Evolutionary conservation across 257 asterid genomes (phyloP), one percentile per base, ranked within the genome.

Genomic region (Scutellaria galericulata): DNA sequence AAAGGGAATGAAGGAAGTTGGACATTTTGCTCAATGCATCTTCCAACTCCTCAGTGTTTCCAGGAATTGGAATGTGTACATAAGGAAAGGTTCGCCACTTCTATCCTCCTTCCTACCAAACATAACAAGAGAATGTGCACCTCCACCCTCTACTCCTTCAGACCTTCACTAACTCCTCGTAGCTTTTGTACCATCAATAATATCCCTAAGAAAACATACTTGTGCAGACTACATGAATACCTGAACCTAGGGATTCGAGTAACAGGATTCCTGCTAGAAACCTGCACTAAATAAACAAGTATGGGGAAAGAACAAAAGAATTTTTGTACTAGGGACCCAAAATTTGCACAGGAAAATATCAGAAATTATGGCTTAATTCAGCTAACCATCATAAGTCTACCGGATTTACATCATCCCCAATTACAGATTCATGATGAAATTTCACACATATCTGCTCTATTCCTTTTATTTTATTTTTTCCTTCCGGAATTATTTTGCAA

Each of bases 221-320:
- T 44, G 48, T 10, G 48, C 48, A 8, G 11, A 44, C 9, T 44
- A 10, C 48, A 42, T 7, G 48, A 44, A 44, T 2, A 44, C 11
- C 50, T 31, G 58, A 46, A 54, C 68, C 48, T 15, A 50, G 11
- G 48, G 20, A 7, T 64, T 27, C 35, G 39, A 15, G 44, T n/a
- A 46, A 47, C 37, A 47, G 9, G 18, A 24, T 7, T 50, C 66
- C 39, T 40, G 58, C 59, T 31, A 54, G 69, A 50, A 37, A 44
- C 48, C 52, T 61, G 54, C 46, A 64, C 48, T 31, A 31, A 57
- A 31, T 55, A 3, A 37, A 7, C 27, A 45, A 42, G 18, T 68
- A 44, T 47, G 22, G 31, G 55, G 68, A 54, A 70, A 45, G 55
- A 65, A 68, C 64, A 41, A 46, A 12, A 73, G 10, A 10, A 24